Percentiles rank a stretch among this genome's conserved stretches.
Conservation (phyloP, 2,329 filamentous ascomycete species). For the Pseudonectria buxi region DNA sequence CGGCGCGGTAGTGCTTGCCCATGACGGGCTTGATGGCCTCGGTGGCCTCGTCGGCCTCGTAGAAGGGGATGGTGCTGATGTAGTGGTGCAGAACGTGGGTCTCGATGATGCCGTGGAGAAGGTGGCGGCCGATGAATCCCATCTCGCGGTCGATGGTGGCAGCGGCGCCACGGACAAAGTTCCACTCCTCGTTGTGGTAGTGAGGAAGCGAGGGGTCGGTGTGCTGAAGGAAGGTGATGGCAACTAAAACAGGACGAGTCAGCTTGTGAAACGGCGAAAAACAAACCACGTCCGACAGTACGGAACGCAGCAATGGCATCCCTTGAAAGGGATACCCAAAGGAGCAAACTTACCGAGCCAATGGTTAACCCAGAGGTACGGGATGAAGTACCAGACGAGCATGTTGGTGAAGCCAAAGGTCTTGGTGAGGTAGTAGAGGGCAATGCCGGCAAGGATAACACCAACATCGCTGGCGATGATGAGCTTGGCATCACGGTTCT, state of each 20-base stretch:
- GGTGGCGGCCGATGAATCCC: conserved; percentile 83
- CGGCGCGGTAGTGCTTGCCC: conserved; percentile 88
- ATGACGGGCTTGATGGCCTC: conserved; percentile 93
- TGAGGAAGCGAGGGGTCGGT: conserved; percentile 91
- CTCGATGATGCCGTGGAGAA: conserved; percentile 95
- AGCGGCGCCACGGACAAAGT: conserved; percentile 85
- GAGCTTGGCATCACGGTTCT: conserved; percentile 81
- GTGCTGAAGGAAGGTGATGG: conserved; percentile 96
- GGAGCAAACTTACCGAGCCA: conserved; percentile 75
- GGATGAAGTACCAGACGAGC: conserved; percentile 88
- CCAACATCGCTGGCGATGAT: conserved; percentile 85
- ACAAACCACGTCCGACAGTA: no score
- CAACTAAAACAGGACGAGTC: conserved; percentile 55
- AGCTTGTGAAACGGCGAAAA: conserved; percentile 3
- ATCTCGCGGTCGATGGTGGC: conserved; percentile 97
- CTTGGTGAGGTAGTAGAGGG: conserved; percentile 63
- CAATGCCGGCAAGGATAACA: conserved; percentile 53
- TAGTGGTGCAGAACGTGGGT: conserved; percentile 98
- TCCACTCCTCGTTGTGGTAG: conserved; percentile 83
- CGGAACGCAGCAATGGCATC: no score
- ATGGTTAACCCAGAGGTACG: conserved; percentile 98
- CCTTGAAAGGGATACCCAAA: no score
- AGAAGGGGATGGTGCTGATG: conserved; percentile 92
- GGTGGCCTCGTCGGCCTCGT: conserved; percentile 88
- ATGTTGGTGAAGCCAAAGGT: conserved; percentile 81